Evolutionary conservation across 768 basidiomycete genomes (phyloP).

Genomic region (Nidularia pulvinata): DNA sequence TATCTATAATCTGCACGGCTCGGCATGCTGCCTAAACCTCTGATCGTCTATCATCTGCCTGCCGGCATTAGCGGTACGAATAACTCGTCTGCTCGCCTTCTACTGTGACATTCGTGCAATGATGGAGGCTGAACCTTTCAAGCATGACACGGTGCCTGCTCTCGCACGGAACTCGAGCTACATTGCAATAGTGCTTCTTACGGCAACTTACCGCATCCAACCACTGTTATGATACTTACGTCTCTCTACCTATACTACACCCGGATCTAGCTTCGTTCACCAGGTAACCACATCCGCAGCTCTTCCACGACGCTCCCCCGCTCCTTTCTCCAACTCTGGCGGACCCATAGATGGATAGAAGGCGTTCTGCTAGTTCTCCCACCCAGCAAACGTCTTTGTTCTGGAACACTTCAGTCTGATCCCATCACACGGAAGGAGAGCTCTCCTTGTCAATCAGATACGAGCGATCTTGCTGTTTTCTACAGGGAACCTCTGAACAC

Average conservation of each 20-base stretch:
- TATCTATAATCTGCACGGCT: too few relatives aligned
- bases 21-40: background rate
- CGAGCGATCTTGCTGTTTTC: constrained; percentile 2
- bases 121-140: background rate
- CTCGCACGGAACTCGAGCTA: background rate
- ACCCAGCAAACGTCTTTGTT: background rate
- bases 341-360: background rate
- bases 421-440: background rate
- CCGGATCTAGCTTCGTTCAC: too few relatives aligned
- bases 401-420: background rate
- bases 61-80: background rate
- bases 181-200: background rate
- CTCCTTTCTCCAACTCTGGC: background rate
- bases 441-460: constrained; percentile 8
- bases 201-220: background rate
- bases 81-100: too few relatives aligned
- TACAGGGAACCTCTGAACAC: constrained; percentile 3
- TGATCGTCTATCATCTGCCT: background rate
- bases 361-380: background rate
- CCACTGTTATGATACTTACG: too few relatives aligned
- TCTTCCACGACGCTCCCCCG: too few relatives aligned
- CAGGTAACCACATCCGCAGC: too few relatives aligned
- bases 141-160: background rate
- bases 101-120: too few relatives aligned
- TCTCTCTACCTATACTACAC: too few relatives aligned